These are phyloP conservation scores for Trametes maxima DNA, from an alignment of 768 basidiomycete genomes.

Conservation along the genomic window DNA sequence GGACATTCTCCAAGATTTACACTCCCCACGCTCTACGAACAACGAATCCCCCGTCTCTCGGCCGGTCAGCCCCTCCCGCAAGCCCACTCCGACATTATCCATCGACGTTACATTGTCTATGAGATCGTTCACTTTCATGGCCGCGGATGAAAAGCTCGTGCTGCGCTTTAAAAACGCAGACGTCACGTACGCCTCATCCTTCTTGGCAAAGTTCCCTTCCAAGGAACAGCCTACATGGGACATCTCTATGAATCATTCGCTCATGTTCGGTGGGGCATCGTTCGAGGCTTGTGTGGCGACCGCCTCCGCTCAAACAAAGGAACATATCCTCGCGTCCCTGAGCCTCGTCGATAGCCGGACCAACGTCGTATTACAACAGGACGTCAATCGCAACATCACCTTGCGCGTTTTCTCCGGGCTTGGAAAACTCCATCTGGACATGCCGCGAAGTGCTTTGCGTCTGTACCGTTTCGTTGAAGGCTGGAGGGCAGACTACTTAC, in stretches of 20 bases:
- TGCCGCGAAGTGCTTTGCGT: conserved; percentile 81
- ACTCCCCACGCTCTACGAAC: background rate
- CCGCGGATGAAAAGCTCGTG: conserved; percentile 69
- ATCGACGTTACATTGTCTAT: conserved; percentile 46
- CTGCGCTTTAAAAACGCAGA: conserved; percentile 57
- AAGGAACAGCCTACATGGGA: conserved; percentile 22
- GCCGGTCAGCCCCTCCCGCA: conserved; percentile 1
- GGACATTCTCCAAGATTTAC: background rate
- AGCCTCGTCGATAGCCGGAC: conserved; percentile 48
- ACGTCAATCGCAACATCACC: conserved; percentile 41
- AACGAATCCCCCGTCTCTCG: background rate
- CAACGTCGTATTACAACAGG: conserved; percentile 51
- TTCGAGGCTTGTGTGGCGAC: conserved; percentile 61
- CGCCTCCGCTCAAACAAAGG: conserved; percentile 39
- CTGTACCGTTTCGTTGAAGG: conserved; percentile 79
- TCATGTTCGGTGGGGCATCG: conserved; percentile 53
- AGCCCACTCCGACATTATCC: conserved; percentile 25
- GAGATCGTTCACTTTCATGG: conserved; percentile 52
- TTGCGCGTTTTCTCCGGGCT: conserved; percentile 49
- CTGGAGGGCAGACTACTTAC: conserved; percentile 80
- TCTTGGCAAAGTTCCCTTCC: conserved; percentile 31
- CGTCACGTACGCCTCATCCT: conserved; percentile 42
- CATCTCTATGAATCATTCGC: conserved; percentile 49
- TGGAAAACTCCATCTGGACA: conserved; percentile 51
- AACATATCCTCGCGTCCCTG: conserved; percentile 61